A percentile compares a stretch with the other conserved stretches of the same genome.
These are phyloP conservation scores for Tubosaeta sp. DNA, from an alignment of 768 basidiomycete species.

Conservation along the genomic window DNA sequence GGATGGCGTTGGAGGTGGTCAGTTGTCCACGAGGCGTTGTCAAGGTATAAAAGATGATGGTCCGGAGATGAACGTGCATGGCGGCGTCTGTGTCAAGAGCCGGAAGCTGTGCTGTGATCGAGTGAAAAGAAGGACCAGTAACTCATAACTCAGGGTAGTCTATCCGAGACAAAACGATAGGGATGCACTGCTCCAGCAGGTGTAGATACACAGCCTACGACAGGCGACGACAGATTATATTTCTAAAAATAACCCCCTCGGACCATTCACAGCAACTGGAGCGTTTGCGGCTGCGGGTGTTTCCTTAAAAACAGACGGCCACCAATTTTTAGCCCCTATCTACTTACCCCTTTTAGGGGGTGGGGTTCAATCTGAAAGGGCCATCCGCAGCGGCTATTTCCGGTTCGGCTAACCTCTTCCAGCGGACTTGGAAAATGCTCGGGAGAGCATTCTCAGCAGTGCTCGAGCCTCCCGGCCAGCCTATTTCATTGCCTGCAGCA, in stretches of 20 bases:
- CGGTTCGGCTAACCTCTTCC: too few species aligned
- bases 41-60: constrained; percentile 35
- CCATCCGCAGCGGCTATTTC: too few species aligned
- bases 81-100: constrained; percentile 40
- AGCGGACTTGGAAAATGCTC: too few species aligned
- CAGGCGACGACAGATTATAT: constrained; percentile 42
- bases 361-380: too few species aligned
- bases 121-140: not conserved
- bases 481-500: too few species aligned
- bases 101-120: constrained; percentile 26
- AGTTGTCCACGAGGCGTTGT: constrained; percentile 41
- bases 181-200: constrained; percentile 63
- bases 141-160: constrained; percentile 39
- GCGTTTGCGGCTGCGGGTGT: too few species aligned
- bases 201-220: constrained; percentile 49
- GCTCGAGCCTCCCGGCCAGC: too few species aligned
- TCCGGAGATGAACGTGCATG: constrained; percentile 35
- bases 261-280: not conserved
- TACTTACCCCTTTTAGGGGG: too few species aligned
- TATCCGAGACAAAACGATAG: constrained; percentile 60
- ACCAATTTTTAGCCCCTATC: too few species aligned
- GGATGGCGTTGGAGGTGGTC: constrained; percentile 40
- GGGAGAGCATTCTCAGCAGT: too few species aligned
- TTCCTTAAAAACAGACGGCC: too few species aligned
- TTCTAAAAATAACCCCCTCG: constrained; percentile 33